Percentiles rank a stretch among this genome's conserved stretches.
These are phyloP conservation scores for Teratosphaeria viscida DNA, from an alignment of 2,329 filamentous ascomycete species.

Conservation along the genomic window DNA sequence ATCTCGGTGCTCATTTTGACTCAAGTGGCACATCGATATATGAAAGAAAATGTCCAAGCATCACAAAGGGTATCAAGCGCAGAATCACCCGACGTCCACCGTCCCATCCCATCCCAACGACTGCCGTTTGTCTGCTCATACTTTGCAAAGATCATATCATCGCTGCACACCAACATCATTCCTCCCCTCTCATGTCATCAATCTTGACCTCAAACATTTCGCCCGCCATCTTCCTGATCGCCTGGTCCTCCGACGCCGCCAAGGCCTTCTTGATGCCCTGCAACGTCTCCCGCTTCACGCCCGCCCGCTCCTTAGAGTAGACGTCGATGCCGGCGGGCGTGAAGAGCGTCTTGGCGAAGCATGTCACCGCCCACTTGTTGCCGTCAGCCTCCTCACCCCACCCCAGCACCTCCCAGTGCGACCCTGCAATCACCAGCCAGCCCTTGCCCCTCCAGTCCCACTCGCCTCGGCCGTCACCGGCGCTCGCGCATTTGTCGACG, in stretches of 20 bases:
- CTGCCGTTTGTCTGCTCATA: background rate
- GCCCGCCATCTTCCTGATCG: slow-evolving; percentile 44
- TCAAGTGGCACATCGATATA: slow-evolving; percentile 17
- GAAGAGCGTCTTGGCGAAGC: slow-evolving; percentile 74
- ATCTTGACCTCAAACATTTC: slow-evolving; percentile 39
- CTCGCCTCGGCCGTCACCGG: slow-evolving; percentile 25
- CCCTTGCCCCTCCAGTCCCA: slow-evolving; percentile 76
- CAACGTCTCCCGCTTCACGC: slow-evolving; percentile 49
- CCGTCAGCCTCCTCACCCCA: slow-evolving; percentile 48
- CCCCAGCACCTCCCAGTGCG: slow-evolving; percentile 72
- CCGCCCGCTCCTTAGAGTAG: slow-evolving; percentile 55
- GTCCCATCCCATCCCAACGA: background rate
- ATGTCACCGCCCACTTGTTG: slow-evolving; percentile 64
- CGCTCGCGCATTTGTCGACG: slow-evolving; percentile 45
- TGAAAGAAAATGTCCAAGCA: slow-evolving; percentile 15
- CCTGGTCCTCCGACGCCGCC: slow-evolving; percentile 38
- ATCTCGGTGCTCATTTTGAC: background rate
- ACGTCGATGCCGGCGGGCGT: slow-evolving; percentile 74
- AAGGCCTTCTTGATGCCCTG: slow-evolving; percentile 47
- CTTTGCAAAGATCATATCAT: background rate
- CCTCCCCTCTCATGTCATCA: slow-evolving; percentile 13
- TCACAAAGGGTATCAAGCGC: background rate
- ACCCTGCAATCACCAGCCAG: slow-evolving; percentile 58
- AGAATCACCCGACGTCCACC: background rate
- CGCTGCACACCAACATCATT: background rate